Conservation (phyloP, 176 grass and related monocot genomes). For the Phyllostachys edulis region DNA sequence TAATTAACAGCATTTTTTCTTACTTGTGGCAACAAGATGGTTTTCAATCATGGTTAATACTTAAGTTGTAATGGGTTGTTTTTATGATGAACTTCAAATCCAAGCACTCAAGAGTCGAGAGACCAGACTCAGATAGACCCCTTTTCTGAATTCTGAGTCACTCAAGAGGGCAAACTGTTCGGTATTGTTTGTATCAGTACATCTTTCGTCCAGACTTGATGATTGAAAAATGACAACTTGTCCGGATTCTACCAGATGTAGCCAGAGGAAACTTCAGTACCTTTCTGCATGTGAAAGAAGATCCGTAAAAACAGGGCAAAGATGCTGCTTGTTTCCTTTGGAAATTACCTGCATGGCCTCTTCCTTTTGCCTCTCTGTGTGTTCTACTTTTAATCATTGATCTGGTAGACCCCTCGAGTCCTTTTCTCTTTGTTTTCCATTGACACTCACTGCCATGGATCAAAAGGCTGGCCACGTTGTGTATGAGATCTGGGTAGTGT, state of each 20-base stretch:
- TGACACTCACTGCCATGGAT: neutral
- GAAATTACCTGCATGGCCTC: constrained; percentile 14
- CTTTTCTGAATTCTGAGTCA: neutral
- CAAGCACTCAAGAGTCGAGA: neutral
- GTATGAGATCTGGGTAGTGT: constrained; percentile 29
- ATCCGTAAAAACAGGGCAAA: constrained; percentile 1
- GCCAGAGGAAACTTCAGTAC: constrained; percentile 21
- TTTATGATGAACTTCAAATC: neutral
- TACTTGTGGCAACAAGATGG: no score
- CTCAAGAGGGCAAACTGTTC: neutral
- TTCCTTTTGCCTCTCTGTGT: constrained; percentile 3
- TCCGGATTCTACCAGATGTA: constrained; percentile 23
- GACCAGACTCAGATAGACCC: neutral
- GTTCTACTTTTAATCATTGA: constrained; percentile 34
- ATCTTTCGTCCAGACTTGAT: constrained; percentile 4
- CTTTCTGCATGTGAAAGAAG: constrained; percentile 23
- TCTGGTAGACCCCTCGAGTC: neutral
- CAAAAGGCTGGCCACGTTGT: constrained; percentile 21
- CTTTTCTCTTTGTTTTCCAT: neutral
- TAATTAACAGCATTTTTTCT: neutral
- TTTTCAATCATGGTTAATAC: neutral
- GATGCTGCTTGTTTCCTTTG: constrained; percentile 28
- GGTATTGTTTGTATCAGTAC: neutral
- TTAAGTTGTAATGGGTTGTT: neutral
- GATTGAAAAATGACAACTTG: constrained; percentile 26